Percentiles rank a stretch among this genome's conserved stretches.
Conservation (phyloP, 805 yeast species). For the Debaryomyces hansenii region DNA sequence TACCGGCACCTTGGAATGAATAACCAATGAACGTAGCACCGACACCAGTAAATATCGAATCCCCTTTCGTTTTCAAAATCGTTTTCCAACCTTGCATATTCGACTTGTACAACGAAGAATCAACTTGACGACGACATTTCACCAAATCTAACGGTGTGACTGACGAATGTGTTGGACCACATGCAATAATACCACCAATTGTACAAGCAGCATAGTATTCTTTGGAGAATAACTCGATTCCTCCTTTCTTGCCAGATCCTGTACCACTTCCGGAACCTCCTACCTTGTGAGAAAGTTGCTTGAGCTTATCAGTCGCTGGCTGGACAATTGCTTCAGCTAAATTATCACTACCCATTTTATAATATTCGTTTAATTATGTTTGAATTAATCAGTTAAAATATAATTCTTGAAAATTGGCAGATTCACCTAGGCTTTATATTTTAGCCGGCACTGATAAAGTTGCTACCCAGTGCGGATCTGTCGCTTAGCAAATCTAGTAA, state of each 20-base stretch:
- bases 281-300: slow-evolving; percentile 11
- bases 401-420: no score
- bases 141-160: slow-evolving; percentile 93
- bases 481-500: no score
- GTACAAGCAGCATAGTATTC: slow-evolving; percentile 76
- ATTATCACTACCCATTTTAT: slow-evolving; percentile 13
- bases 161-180: slow-evolving; percentile 95
- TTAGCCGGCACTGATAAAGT: no score
- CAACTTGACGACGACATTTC: slow-evolving; percentile 90
- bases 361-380: not conserved
- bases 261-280: slow-evolving; percentile 7
- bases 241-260: slow-evolving; percentile 10
- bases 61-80: slow-evolving; percentile 75
- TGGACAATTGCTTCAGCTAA: slow-evolving; percentile 31
- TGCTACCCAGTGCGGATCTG: no score
- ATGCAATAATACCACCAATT: slow-evolving; percentile 78
- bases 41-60: slow-evolving; percentile 80
- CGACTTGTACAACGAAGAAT: slow-evolving; percentile 67
- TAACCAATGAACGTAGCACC: slow-evolving; percentile 94
- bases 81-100: slow-evolving; percentile 80
- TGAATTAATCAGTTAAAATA: not conserved
- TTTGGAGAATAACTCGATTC: slow-evolving; percentile 53
- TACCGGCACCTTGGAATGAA: slow-evolving; percentile 95
- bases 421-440: no score
- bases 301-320: slow-evolving; percentile 28